phyloP scores from a whole-genome alignment of 768 basidiomycete species.

The Tulasnella sp. region DNA sequence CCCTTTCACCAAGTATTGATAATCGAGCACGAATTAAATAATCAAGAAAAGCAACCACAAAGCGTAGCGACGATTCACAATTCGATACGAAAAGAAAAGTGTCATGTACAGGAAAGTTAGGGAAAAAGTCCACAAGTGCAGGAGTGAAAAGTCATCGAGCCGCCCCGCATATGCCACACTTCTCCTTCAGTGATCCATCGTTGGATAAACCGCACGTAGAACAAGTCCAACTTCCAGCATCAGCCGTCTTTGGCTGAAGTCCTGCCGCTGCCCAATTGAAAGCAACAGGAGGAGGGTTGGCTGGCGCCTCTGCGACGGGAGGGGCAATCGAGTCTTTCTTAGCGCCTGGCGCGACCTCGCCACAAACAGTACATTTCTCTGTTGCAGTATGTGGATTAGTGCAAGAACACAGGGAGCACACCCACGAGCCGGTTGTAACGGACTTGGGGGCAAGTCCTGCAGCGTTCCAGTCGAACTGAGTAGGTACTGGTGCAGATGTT shows the following conservation, averaged over 20 bases:
- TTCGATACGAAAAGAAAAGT: not conserved
- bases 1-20: too few species aligned
- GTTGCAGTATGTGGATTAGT: conserved; percentile 34
- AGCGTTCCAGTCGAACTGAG: conserved; percentile 49
- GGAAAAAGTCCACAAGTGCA: not conserved
- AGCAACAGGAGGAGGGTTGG: not conserved
- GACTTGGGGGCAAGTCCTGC: conserved; percentile 41
- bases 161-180: conserved; percentile 14
- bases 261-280: conserved; percentile 19
- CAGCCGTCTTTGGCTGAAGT: not conserved
- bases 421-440: conserved; percentile 22
- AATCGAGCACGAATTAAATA: too few species aligned
- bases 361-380: conserved; percentile 42
- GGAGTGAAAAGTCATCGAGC: conserved; percentile 1
- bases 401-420: conserved; percentile 26
- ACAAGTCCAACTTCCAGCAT: conserved; percentile 16
- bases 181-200: not conserved
- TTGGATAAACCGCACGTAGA: conserved; percentile 10
- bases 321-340: not conserved
- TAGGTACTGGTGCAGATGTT: conserved; percentile 18
- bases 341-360: conserved; percentile 24
- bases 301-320: not conserved
- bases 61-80: not conserved
- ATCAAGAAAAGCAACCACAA: too few species aligned
- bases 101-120: not conserved